Conservation (phyloP, 2,329 filamentous ascomycete species). For the Hypomyces rosellus region DNA sequence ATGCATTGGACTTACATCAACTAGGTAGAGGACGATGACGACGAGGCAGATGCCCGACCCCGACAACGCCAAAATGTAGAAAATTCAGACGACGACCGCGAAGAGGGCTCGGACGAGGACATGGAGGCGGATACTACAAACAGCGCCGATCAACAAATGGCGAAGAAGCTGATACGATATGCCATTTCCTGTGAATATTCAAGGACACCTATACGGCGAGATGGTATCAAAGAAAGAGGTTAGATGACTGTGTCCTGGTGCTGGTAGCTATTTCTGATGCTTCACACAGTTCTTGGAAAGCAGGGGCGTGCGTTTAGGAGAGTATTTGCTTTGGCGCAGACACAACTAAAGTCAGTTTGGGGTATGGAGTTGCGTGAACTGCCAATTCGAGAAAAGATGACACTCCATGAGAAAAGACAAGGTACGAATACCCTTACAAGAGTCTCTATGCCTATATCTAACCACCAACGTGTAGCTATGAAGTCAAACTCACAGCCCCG, state of each 20-base stretch:
- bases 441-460: background rate
- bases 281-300: conserved; percentile 60
- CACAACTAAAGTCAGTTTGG: conserved; percentile 63
- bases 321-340: conserved; percentile 73
- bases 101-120: conserved; percentile 32
- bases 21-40: conserved; percentile 25
- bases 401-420: conserved; percentile 69
- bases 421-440: conserved; percentile 38
- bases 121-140: conserved; percentile 29
- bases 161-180: conserved; percentile 64
- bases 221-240: conserved; percentile 61
- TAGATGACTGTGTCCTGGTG: background rate
- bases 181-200: conserved; percentile 61
- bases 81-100: conserved; percentile 24
- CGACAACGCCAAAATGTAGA: conserved; percentile 25
- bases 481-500: conserved; percentile 45
- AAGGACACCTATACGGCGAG: conserved; percentile 51
- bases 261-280: background rate
- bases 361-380: conserved; percentile 92
- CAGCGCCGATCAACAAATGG: conserved; percentile 45
- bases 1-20: too few species aligned
- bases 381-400: conserved; percentile 72
- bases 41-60: conserved; percentile 26
- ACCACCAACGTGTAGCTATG: conserved; percentile 25
- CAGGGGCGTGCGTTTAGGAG: conserved; percentile 64